These are phyloP conservation scores for Rubroboletus satanas DNA, from an alignment of 768 basidiomycete genomes.

Conservation along the genomic window DNA sequence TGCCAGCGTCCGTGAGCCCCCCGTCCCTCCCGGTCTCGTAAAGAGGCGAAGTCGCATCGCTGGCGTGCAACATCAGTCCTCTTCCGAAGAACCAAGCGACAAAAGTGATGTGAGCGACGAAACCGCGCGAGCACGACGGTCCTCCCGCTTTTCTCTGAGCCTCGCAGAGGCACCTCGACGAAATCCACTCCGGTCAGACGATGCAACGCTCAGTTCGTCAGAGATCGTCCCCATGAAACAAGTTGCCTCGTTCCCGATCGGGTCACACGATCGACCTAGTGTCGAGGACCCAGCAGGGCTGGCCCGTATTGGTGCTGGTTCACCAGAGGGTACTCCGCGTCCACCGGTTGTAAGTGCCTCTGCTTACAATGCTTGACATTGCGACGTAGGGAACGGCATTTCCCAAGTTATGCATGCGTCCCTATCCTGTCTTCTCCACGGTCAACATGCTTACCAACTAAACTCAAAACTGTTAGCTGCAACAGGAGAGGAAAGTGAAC, in stretches of 20 bases:
- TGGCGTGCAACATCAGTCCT: constrained; percentile 23
- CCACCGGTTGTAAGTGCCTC: constrained; percentile 26
- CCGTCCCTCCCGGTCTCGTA: constrained; percentile 31
- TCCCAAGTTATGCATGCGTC: constrained; percentile 3
- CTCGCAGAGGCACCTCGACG: constrained; percentile 1
- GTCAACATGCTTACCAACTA: constrained; percentile 21
- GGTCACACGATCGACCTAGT: constrained; percentile 2
- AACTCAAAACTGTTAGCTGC: constrained; percentile 23
- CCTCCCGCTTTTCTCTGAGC: constrained; percentile 3
- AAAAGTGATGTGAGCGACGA: constrained; percentile 25
- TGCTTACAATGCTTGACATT: constrained; percentile 14
- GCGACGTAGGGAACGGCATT: constrained; percentile 9
- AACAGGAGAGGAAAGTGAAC: constrained; percentile 5
- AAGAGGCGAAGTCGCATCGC: constrained; percentile 25
- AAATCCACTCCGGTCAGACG: not conserved
- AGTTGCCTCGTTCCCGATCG: constrained; percentile 3
- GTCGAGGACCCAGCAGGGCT: constrained; percentile 1
- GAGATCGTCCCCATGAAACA: constrained; percentile 11
- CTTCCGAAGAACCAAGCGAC: constrained; percentile 29
- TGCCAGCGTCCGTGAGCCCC: constrained; percentile 27
- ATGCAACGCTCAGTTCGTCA: not conserved
- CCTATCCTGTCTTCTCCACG: constrained; percentile 9
- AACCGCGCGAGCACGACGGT: constrained; percentile 3
- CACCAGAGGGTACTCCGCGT: constrained; percentile 13
- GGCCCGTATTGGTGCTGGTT: not conserved